Evolutionary conservation across 2,329 filamentous ascomycete genomes (phyloP), one percentile per base, ranked within the genome.

Genomic region (Camillea tinctor): DNA sequence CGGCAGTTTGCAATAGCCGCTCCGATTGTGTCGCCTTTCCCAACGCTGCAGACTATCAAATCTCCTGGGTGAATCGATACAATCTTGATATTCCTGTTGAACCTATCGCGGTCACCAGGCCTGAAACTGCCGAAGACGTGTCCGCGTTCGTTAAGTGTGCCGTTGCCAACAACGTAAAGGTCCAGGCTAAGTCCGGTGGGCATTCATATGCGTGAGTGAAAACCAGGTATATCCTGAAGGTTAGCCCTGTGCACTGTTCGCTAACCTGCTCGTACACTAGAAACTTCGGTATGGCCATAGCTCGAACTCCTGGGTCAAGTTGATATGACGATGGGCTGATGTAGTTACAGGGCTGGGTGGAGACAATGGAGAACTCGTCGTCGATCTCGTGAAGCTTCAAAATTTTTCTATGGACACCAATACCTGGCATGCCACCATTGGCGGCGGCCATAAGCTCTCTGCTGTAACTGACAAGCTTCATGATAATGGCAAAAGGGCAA

Each of bases 151-250:
- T 89, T 48, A 80, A 81, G 55, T 89, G 86, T 68, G 87, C 86
- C 4, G 75, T 70, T 1, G 62, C 79, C 22, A 75, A 77, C 59
- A 74, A 75, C 5, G 72, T 84, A 56, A 82, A 83, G 64, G 84
- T 89, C 0, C 85, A 88, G 68, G 82, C 87, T 21, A 84, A 80
- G 64, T 86, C 84, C 1, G 87, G 87, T 3, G 87, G 87, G 0
- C 87, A 89, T 67, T 88, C 85, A 0, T 90, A 87, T 63, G 86
- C 77, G 81, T 83, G 70, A 66, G 79, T 61, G 2, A 15, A 11
- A 56, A 15, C 36, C 13, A 17, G 15, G 13, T n/a, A 50, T 20
- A 8, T 11, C 13, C 22, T 11, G 26, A 30, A 30, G 15, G 44
- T 20, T 22, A 26, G 13, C 21, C 26, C 44, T 15, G 54, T 26